Evolutionary conservation across 2,329 filamentous ascomycete species (phyloP), one percentile per base, ranked within the genome.

Genomic region (Ophiostoma perfectum): DNA sequence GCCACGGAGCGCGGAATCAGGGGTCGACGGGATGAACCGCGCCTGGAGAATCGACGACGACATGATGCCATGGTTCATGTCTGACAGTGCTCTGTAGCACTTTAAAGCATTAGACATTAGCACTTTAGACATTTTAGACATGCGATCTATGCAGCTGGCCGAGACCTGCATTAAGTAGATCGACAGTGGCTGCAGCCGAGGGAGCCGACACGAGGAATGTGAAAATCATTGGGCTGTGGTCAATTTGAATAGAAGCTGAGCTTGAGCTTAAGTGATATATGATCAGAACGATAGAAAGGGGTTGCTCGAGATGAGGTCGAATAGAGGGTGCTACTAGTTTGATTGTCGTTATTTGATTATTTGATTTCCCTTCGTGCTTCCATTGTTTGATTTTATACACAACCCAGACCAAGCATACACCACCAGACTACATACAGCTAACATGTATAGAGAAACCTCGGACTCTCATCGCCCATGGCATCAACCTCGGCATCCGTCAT

Each of bases 401-500:
- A 27, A 2, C 27, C 27, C 27, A 27, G 27, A 27, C 27, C 27
- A 27, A 27, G 27, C 27, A 27, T 27, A 27, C 27, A 27, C 27
- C 27, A 27, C 27, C 27, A 1, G 27, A 27, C 27, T 27, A 47
- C 5, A 47, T 4, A 8, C 49, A 55, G n/a, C 49, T 55, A 55
- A 12, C 63, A 63, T 6, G 66, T 67, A 44, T 67, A 67, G 41
- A 67, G 38, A 58, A 67, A 67, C 39, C 66, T 45, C 38, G 66
- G 66, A 45, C 60, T 67, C 16, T 67, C 41, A n/a, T 67, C 67
- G 16, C 64, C 68, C 3, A 67, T 52, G 7, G 62, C 64, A 14
- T 64, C 39, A 16, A 68, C 63, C 64, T 70, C 68, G 18, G 12
- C 66, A 18, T 67, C 68, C 18, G 68, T 64, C 66, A 66, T 49